Percentiles rank a stretch among this genome's conserved stretches.
Evolutionary conservation across 148 eudicot genomes (phyloP).

Genomic region (Rhododendron williamsianum): DNA sequence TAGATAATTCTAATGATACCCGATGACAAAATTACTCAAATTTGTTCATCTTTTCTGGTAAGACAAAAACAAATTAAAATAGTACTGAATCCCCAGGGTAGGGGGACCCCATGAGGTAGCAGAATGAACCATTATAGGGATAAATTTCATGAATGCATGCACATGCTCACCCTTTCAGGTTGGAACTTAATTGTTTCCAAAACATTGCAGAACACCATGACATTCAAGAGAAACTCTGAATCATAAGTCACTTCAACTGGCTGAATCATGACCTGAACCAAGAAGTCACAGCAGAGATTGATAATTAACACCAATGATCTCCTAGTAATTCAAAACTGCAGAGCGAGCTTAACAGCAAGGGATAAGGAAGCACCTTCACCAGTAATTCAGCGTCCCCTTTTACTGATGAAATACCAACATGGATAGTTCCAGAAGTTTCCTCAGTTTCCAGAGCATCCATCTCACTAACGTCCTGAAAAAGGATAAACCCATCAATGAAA

Average conservation of each 20-base stretch:
- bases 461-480: slow-evolving; percentile 30
- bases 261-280: slow-evolving; percentile 56
- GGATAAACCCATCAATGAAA: neutral
- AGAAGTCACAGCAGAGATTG: slow-evolving; percentile 1
- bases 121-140: neutral
- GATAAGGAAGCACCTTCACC: slow-evolving; percentile 48
- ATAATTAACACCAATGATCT: neutral
- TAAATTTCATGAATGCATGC: neutral
- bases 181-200: slow-evolving; percentile 39
- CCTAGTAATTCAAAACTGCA: neutral
- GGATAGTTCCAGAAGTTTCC: slow-evolving; percentile 46
- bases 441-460: slow-evolving; percentile 25
- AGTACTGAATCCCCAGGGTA: neutral
- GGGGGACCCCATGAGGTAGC: neutral
- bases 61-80: neutral
- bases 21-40: neutral
- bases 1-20: neutral
- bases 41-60: neutral
- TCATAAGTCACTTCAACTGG: slow-evolving; percentile 55
- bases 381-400: slow-evolving; percentile 31
- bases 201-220: slow-evolving; percentile 53
- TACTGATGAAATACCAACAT: slow-evolving; percentile 41
- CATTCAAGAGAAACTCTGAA: slow-evolving; percentile 38
- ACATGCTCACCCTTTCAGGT: slow-evolving; percentile 51
- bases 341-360: neutral